These are phyloP conservation scores for Epichloe uncinata DNA, from an alignment of 2,329 filamentous ascomycete species.

Conservation along the genomic window DNA sequence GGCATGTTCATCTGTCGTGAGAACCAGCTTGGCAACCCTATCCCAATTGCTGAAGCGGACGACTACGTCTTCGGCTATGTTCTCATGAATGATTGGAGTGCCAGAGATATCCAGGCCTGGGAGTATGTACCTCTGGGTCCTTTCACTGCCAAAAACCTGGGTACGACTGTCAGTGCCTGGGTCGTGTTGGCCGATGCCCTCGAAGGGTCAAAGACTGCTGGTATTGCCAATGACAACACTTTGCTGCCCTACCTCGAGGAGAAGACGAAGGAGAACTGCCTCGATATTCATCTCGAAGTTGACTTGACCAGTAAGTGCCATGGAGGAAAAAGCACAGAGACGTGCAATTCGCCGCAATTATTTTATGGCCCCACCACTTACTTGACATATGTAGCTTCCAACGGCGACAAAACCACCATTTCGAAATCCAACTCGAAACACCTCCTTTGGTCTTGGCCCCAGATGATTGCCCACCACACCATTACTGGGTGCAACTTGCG, in stretches of 20 bases:
- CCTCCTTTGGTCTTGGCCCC: slow-evolving; percentile 67
- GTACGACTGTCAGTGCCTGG: slow-evolving; percentile 49
- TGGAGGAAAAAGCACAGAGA: neutral
- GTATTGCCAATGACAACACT: slow-evolving; percentile 20
- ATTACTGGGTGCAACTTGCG: slow-evolving; percentile 64
- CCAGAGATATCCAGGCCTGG: slow-evolving; percentile 46
- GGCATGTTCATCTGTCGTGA: slow-evolving; percentile 58
- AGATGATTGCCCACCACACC: slow-evolving; percentile 74
- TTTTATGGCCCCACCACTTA: no score
- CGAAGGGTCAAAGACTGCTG: slow-evolving; percentile 13
- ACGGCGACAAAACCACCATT: slow-evolving; percentile 20
- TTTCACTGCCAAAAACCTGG: slow-evolving; percentile 48
- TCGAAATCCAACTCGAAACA: slow-evolving; percentile 23
- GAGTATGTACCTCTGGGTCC: slow-evolving; percentile 51
- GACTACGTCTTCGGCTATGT: slow-evolving; percentile 59
- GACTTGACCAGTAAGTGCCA: slow-evolving; percentile 23
- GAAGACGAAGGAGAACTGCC: slow-evolving; percentile 22
- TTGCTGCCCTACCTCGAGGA: slow-evolving; percentile 41
- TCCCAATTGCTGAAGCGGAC: slow-evolving; percentile 53
- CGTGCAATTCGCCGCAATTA: neutral
- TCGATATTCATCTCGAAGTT: slow-evolving; percentile 26
- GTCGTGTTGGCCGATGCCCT: slow-evolving; percentile 48
- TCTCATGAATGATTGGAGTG: slow-evolving; percentile 51
- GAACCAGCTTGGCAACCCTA: slow-evolving; percentile 53
- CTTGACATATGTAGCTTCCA: slow-evolving; percentile 12